These are phyloP conservation scores for Picochlorum costavermella DNA, from an alignment of 139 green algal species.

Conservation along the genomic window DNA sequence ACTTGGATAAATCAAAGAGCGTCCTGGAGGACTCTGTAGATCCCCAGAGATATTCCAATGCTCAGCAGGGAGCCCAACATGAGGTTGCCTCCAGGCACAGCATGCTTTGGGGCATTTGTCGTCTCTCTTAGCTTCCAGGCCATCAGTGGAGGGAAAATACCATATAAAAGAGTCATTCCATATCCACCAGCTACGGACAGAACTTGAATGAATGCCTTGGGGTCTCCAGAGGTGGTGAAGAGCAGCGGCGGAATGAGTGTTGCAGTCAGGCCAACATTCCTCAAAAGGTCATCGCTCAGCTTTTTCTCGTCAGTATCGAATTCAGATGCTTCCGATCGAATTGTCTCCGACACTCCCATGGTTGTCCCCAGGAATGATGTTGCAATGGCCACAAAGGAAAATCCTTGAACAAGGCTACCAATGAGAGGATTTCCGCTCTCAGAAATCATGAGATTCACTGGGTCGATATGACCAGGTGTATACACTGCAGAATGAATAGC, in stretches of 20 bases:
- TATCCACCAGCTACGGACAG: conserved; percentile 17
- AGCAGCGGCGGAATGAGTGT: conserved; percentile 33
- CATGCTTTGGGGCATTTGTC: not conserved
- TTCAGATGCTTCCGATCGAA: conserved; percentile 25
- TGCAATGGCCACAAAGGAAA: conserved; percentile 49
- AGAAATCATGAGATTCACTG: not conserved
- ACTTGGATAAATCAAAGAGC: too few relatives aligned
- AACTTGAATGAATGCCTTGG: conserved; percentile 41
- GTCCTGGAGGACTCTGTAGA: not conserved
- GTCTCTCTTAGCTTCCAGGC: conserved; percentile 30
- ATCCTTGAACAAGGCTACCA: conserved; percentile 37
- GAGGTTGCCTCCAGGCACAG: conserved; percentile 3
- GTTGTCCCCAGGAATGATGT: conserved; percentile 63
- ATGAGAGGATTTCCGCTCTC: not conserved
- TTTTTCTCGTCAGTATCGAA: conserved; percentile 33
- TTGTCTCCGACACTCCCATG: conserved; percentile 37
- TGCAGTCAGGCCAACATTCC: conserved; percentile 13
- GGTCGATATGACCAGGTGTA: too few relatives aligned
- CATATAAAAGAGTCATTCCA: conserved; percentile 60
- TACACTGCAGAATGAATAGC: not conserved
- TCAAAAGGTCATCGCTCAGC: not conserved
- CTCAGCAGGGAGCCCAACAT: conserved; percentile 14
- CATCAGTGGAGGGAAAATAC: conserved; percentile 61
- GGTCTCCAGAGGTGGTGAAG: conserved; percentile 28
- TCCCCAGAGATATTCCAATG: not conserved